Conservation (phyloP, 2,329 filamentous ascomycete genomes). For the Aureobasidium sp. region DNA sequence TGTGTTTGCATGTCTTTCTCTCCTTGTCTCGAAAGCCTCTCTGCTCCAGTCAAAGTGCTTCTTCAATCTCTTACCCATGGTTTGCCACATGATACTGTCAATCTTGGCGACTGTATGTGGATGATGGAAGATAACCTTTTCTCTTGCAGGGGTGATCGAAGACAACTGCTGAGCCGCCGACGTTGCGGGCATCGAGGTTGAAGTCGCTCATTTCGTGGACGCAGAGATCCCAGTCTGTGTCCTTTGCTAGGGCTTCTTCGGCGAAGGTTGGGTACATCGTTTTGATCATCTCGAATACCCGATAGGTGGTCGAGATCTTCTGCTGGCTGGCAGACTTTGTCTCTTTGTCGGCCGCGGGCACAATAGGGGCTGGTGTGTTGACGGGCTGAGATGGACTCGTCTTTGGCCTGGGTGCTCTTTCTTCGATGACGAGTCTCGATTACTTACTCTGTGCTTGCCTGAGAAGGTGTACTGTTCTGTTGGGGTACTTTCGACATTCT, state of each 20-base stretch:
- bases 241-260: neutral
- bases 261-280: neutral
- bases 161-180: neutral
- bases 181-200: neutral
- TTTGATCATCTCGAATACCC: neutral
- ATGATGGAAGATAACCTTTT: conserved; percentile 7
- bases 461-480: too few relatives aligned
- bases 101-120: conserved; percentile 14
- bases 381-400: neutral
- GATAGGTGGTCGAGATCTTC: neutral
- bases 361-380: neutral
- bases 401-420: neutral
- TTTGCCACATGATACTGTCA: conserved; percentile 11
- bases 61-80: neutral
- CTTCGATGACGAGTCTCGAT: neutral
- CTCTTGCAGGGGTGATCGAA: neutral
- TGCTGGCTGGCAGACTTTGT: neutral
- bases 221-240: neutral
- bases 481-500: neutral
- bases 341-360: neutral
- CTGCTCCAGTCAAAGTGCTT: neutral
- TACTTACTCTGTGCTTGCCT: too few relatives aligned
- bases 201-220: neutral
- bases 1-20: too few relatives aligned
- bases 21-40: neutral